These are phyloP conservation scores for Amanita subjunquillea DNA, from an alignment of 768 basidiomycete genomes.

Conservation along the genomic window DNA sequence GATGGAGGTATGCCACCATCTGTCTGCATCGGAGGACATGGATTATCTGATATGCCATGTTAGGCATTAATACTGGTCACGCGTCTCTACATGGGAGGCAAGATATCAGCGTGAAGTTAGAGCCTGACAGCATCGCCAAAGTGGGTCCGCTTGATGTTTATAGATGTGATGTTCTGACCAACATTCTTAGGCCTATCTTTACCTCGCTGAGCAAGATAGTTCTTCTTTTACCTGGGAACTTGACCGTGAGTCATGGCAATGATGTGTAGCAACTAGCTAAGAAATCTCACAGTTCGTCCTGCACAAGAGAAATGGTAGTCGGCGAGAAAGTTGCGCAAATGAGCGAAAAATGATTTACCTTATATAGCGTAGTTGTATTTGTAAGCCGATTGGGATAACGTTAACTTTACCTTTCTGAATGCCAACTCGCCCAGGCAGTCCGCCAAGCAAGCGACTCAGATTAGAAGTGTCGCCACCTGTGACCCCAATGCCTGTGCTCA, in stretches of 20 bases:
- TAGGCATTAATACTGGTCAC: slow-evolving; percentile 16
- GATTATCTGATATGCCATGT: slow-evolving; percentile 22
- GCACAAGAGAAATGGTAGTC: slow-evolving; percentile 35
- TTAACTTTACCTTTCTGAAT: neutral
- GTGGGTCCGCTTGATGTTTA: slow-evolving; percentile 22
- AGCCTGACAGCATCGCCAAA: slow-evolving; percentile 61
- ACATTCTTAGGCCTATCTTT: slow-evolving; percentile 44
- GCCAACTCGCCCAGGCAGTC: slow-evolving; percentile 12
- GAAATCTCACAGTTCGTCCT: slow-evolving; percentile 24
- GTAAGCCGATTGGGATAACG: neutral
- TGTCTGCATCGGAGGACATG: neutral
- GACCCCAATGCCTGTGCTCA: neutral
- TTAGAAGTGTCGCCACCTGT: slow-evolving; percentile 14
- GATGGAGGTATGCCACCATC: slow-evolving; percentile 41
- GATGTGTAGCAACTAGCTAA: neutral
- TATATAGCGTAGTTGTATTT: neutral
- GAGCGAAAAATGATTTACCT: neutral
- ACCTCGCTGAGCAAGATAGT: slow-evolving; percentile 57
- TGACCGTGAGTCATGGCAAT: slow-evolving; percentile 42
- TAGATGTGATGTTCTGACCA: neutral
- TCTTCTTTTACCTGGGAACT: slow-evolving; percentile 77
- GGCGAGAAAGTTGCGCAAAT: too few relatives aligned
- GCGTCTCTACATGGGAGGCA: slow-evolving; percentile 27
- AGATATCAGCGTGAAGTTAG: slow-evolving; percentile 38
- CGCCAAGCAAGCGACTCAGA: slow-evolving; percentile 28